Evolutionary conservation across 495 filamentous ascomycete genomes (phyloP).

Genomic region (Penicillium argentinense): DNA sequence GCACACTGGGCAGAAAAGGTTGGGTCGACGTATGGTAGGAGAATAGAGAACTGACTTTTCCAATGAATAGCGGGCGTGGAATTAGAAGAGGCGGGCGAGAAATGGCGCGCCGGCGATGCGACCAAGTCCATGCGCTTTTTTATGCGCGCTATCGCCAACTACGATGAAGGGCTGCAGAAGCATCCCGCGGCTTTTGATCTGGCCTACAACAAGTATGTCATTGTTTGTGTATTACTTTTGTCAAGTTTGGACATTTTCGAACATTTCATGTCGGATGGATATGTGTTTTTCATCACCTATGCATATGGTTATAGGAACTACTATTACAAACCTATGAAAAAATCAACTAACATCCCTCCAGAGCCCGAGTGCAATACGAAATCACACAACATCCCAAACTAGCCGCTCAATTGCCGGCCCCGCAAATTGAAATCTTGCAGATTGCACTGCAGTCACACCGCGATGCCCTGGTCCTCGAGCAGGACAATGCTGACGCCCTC

Average conservation of each 20-base stretch:
- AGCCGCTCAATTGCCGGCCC: conserved; percentile 50
- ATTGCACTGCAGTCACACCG: conserved; percentile 61
- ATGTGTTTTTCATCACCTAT: not conserved
- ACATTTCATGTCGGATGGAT: not conserved
- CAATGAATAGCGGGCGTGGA: conserved; percentile 59
- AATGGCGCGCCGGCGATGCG: conserved; percentile 71
- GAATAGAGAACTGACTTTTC: no score
- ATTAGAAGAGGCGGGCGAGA: conserved; percentile 67
- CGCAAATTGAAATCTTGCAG: conserved; percentile 51
- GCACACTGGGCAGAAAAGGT: no score
- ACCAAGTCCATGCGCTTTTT: conserved; percentile 69
- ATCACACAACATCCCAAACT: conserved; percentile 61
- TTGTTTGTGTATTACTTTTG: not conserved
- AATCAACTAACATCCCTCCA: conserved; percentile 18
- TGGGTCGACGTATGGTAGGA: no score
- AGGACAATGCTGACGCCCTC: conserved; percentile 61
- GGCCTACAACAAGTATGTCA: conserved; percentile 69
- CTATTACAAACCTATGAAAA: not conserved
- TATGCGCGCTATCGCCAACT: conserved; percentile 62
- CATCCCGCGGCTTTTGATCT: conserved; percentile 63
- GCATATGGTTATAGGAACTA: not conserved
- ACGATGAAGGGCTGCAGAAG: conserved; percentile 58
- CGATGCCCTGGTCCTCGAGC: conserved; percentile 55
- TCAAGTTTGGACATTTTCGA: not conserved
- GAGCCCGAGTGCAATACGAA: conserved; percentile 65